Conservation (phyloP, 225 moss, liverwort and hornwort species). For the Physcomitrium patens region DNA sequence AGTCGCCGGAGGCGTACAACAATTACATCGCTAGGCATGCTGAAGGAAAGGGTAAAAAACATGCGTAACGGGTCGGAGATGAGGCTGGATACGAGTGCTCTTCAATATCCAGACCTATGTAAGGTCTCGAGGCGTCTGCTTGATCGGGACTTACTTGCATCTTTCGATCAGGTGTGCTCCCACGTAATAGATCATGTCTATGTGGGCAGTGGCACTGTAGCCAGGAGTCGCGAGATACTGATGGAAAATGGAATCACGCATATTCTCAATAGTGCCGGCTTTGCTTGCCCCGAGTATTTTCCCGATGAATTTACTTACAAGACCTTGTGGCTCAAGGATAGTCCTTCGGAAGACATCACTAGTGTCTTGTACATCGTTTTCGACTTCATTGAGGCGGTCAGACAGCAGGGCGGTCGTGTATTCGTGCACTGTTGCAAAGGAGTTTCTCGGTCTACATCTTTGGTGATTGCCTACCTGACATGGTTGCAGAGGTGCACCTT, state of each 20-base stretch:
- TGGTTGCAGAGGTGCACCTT: constrained; percentile 83
- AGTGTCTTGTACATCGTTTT: constrained; percentile 83
- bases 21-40: constrained; percentile 36
- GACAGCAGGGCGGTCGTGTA: constrained; percentile 66
- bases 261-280: constrained; percentile 89
- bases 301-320: constrained; percentile 70
- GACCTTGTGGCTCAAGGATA: constrained; percentile 91
- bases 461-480: constrained; percentile 87
- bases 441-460: constrained; percentile 82
- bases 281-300: constrained; percentile 74
- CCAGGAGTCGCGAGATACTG: constrained; percentile 67
- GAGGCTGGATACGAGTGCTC: constrained; percentile 73
- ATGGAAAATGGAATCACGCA: constrained; percentile 72
- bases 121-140: constrained; percentile 70
- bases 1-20: constrained; percentile 41
- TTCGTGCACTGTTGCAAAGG: constrained; percentile 93
- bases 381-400: constrained; percentile 81
- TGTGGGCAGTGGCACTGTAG: constrained; percentile 80
- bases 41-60: constrained; percentile 64
- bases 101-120: constrained; percentile 67
- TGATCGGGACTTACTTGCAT: constrained; percentile 78
- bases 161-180: constrained; percentile 83
- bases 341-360: constrained; percentile 83
- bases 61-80: constrained; percentile 83
- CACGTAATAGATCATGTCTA: constrained; percentile 75